These are phyloP conservation scores for Sarocladium kiliense DNA, from an alignment of 2,329 filamentous ascomycete genomes.

Conservation along the genomic window DNA sequence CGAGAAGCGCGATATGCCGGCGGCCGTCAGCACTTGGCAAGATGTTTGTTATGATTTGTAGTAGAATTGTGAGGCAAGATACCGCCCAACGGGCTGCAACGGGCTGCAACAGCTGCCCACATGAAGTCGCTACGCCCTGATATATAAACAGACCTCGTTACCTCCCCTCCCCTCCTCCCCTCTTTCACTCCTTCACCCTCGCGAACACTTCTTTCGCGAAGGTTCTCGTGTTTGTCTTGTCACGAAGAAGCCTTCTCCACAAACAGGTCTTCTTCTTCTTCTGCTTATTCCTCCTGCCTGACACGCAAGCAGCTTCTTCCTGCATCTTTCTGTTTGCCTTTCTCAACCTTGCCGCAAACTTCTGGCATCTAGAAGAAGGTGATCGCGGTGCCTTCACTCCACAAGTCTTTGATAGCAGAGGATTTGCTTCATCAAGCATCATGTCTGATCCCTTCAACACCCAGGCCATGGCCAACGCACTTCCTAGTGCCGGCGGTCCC, in stretches of 20 bases:
- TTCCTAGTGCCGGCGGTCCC: neutral
- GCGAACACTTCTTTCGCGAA: neutral
- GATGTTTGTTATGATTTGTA: neutral
- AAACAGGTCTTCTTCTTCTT: neutral
- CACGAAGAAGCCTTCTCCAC: no score
- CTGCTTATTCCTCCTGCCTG: no score
- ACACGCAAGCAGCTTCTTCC: no score
- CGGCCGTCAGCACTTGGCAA: neutral
- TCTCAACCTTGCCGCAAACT: no score
- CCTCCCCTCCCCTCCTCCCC: neutral
- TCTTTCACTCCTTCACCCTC: neutral
- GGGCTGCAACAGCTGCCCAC: neutral
- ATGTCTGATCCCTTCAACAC: slow-evolving; percentile 2
- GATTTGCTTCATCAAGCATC: neutral
- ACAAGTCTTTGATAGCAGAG: no score
- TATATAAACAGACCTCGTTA: neutral
- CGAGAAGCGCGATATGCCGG: neutral
- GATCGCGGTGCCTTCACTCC: no score
- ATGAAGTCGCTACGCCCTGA: no score
- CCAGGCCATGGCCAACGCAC: neutral
- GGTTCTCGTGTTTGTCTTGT: no score
- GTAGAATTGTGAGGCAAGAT: neutral
- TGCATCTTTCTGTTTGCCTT: no score
- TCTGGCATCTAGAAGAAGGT: no score
- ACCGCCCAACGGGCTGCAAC: neutral